phyloP scores from a whole-genome alignment of 2,329 filamentous ascomycete species.

The Phaeosphaeriaceae sp. region DNA sequence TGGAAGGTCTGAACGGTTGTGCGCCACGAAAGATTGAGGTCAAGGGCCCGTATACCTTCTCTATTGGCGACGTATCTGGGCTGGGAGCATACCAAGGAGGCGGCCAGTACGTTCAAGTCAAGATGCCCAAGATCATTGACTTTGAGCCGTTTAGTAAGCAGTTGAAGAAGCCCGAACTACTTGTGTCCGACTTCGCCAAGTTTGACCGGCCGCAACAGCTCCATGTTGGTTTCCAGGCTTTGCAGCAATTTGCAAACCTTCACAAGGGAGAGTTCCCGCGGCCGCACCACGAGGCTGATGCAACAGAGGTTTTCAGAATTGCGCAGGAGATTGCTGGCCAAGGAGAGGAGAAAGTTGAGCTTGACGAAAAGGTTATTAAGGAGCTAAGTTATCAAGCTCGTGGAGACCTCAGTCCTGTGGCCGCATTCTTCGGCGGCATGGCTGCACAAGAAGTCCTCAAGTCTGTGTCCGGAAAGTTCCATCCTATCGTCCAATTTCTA shows the following conservation, averaged over 20 bases:
- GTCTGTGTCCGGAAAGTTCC: slow-evolving; percentile 96
- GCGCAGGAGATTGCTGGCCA: slow-evolving; percentile 74
- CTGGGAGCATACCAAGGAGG: slow-evolving; percentile 87
- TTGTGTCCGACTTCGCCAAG: slow-evolving; percentile 96
- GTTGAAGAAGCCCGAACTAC: slow-evolving; percentile 83
- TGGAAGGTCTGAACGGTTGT: slow-evolving; percentile 83
- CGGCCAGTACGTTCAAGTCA: slow-evolving; percentile 92
- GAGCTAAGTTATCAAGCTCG: slow-evolving; percentile 94
- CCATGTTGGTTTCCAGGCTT: slow-evolving; percentile 88
- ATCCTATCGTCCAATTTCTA: slow-evolving; percentile 92
- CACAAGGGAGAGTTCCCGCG: slow-evolving; percentile 76
- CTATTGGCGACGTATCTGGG: slow-evolving; percentile 88
- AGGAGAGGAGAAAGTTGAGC: slow-evolving; percentile 74
- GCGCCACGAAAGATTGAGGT: slow-evolving; percentile 90
- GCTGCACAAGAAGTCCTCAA: slow-evolving; percentile 95
- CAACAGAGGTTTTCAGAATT: slow-evolving; percentile 75
- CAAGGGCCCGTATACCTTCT: slow-evolving; percentile 95
- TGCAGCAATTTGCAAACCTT: slow-evolving; percentile 81
- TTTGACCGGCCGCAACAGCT: slow-evolving; percentile 93
- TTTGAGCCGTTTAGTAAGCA: slow-evolving; percentile 83
- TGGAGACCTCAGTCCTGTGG: slow-evolving; percentile 89
- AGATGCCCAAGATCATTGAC: slow-evolving; percentile 93
- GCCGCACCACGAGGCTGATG: slow-evolving; percentile 85
- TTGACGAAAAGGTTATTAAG: slow-evolving; percentile 90
- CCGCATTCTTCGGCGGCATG: slow-evolving; percentile 92